Conservation (phyloP, 2,329 filamentous ascomycete genomes). For the Trichoderma hamatum region DNA sequence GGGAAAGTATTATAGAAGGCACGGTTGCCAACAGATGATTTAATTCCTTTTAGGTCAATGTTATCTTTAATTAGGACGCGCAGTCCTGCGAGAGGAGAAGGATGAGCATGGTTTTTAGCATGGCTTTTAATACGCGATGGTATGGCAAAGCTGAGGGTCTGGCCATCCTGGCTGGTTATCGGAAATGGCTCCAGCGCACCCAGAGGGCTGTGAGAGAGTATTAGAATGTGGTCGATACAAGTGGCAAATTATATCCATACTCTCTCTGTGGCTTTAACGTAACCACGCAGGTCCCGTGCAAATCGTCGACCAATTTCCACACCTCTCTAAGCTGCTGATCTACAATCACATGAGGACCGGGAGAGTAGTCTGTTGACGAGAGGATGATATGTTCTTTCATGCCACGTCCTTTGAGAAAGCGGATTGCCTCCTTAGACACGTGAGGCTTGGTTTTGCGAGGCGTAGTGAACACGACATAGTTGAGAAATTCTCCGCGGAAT, state of each 20-base stretch:
- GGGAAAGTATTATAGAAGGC: not conserved
- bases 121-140: not conserved
- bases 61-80: constrained; percentile 2
- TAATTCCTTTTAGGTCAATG: not conserved
- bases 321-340: constrained; percentile 3
- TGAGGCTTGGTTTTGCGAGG: not conserved
- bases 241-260: no score
- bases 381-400: not conserved
- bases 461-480: not conserved
- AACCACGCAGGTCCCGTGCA: not conserved
- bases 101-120: no score
- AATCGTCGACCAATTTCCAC: not conserved
- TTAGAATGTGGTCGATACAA: no score
- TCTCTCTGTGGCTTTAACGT: not conserved
- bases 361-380: not conserved
- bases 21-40: not conserved
- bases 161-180: not conserved
- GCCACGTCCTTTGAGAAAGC: not conserved
- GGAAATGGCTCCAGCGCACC: not conserved
- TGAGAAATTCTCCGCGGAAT: not conserved
- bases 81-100: not conserved
- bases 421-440: not conserved
- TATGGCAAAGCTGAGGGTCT: not conserved
- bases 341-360: not conserved
- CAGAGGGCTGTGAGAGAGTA: not conserved